Evolutionary conservation across 345 rosid species (phyloP), one percentile per base, ranked within the genome.

Genomic region (Salix koriyanagi): DNA sequence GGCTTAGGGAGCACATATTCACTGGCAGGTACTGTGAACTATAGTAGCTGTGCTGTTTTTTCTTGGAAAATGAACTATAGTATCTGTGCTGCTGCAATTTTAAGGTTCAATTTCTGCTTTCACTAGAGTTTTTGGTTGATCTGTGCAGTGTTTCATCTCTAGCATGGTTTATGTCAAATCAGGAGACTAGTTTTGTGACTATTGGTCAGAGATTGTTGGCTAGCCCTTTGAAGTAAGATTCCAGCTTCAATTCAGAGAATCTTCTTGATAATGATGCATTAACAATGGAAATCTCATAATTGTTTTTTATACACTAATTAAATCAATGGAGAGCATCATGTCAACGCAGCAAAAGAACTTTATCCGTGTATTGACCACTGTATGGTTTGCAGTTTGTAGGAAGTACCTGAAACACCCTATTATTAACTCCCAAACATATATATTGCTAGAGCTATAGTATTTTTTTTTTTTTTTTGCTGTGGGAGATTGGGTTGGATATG

Each of bases 131-230:
- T 37, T 79, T 79, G 62, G 37, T 23, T 61, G 10, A 52, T 72
- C 65, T 77, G 71, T 85, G 83, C 92, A 96, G 99, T 82, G 99
- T 96, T 82, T 96, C 99, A 54, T 96, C 99, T 75, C 98, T 96
- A 70, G 99, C 99, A 30, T 96, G 99, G 99, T 93, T 96, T 83
- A 93, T 96, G 98, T 96, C 99, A 73, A 94, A 92, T 91, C 99
- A 93, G 89, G 99, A 96, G 86, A 96, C 94, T n/a, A 96, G 99
- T 85, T 96, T 96, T 84, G 98, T 93, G 56, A 96, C 99, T 30
- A 96, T 96, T 78, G 98, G 98, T 76, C 99, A 96, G 86, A 88
- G 99, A 85, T 80, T 96, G 69, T 81, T 96, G 79, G 99, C 99
- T 78, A 91, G 91, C 80, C 99, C 99, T 67, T 81, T 96, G 80